These are phyloP conservation scores for Penicillium canescens DNA, from an alignment of 495 filamentous ascomycete genomes.

Conservation along the genomic window DNA sequence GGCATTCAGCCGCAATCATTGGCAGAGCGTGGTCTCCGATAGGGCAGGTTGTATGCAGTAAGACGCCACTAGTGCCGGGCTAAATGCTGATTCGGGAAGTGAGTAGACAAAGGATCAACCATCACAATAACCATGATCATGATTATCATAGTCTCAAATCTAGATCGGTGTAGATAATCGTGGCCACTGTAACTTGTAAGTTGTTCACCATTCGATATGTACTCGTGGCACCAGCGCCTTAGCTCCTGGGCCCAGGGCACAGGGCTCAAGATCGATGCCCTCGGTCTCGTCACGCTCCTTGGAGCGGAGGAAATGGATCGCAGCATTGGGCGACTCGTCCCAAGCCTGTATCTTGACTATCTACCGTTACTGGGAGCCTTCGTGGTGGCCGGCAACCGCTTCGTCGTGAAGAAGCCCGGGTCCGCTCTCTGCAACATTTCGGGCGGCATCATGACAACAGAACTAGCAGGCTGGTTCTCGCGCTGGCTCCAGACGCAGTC, in stretches of 20 bases:
- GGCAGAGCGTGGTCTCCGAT: too few species aligned
- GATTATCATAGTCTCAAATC: too few species aligned
- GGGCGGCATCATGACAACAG: conserved; percentile 12
- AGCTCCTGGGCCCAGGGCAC: conserved; percentile 9
- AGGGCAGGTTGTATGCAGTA: too few species aligned
- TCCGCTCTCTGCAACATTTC: conserved; percentile 15
- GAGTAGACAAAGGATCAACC: too few species aligned
- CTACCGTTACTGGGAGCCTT: conserved; percentile 15
- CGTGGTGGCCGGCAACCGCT: conserved; percentile 7
- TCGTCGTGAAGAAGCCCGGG: conserved; percentile 10
- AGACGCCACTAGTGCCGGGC: too few species aligned
- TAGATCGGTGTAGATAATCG: too few species aligned
- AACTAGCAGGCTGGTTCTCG: conserved; percentile 18
- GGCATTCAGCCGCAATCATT: too few species aligned
- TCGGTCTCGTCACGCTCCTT: conserved; percentile 17
- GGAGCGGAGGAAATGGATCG: conserved; percentile 14
- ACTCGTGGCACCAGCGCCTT: conserved; percentile 9
- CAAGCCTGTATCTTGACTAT: conserved; percentile 12
- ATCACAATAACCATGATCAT: too few species aligned
- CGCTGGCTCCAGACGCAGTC: conserved; percentile 14
- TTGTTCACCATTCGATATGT: not conserved
- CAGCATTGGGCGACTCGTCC: conserved; percentile 11
- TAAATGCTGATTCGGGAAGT: too few species aligned
- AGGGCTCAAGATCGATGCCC: conserved; percentile 13
- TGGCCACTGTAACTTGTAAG: too few species aligned